Percentiles rank a stretch among this genome's conserved stretches.
Evolutionary conservation across 78 protist genomes (phyloP).

Genomic region (Dictyostelium citrinum): DNA sequence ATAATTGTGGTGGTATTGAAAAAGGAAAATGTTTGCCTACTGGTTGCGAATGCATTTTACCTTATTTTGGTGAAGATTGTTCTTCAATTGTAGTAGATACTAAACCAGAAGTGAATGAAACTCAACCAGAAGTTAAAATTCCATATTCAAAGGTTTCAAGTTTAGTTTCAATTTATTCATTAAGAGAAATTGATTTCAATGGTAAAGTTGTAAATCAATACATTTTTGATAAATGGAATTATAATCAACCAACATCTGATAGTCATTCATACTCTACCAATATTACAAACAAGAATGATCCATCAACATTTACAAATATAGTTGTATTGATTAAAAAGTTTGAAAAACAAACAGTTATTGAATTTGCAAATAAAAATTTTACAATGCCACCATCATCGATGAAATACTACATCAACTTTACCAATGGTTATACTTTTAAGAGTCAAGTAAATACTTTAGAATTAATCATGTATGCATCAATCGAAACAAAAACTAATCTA

Average conservation of each 20-base stretch:
- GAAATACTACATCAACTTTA: neutral
- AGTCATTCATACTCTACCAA: neutral
- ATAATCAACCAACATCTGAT: neutral
- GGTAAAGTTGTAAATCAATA: neutral
- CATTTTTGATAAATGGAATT: neutral
- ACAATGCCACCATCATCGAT: neutral
- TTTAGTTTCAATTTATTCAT: neutral
- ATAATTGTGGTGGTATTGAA: neutral
- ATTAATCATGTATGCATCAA: neutral
- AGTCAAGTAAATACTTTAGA: neutral
- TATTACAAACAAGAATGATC: neutral
- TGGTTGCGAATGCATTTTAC: neutral
- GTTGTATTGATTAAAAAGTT: neutral
- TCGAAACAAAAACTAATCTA: neutral
- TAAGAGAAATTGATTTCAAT: conserved; percentile 4
- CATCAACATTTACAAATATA: neutral
- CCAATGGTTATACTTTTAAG: neutral
- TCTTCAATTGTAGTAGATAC: neutral
- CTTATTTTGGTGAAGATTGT: neutral
- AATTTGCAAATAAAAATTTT: neutral
- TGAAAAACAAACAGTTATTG: neutral
- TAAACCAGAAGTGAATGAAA: neutral
- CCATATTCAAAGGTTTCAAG: neutral
- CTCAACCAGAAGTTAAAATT: neutral
- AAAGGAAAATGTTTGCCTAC: neutral